These are phyloP conservation scores for Clausena lansium DNA, from an alignment of 345 rosid genomes.

Conservation along the genomic window DNA sequence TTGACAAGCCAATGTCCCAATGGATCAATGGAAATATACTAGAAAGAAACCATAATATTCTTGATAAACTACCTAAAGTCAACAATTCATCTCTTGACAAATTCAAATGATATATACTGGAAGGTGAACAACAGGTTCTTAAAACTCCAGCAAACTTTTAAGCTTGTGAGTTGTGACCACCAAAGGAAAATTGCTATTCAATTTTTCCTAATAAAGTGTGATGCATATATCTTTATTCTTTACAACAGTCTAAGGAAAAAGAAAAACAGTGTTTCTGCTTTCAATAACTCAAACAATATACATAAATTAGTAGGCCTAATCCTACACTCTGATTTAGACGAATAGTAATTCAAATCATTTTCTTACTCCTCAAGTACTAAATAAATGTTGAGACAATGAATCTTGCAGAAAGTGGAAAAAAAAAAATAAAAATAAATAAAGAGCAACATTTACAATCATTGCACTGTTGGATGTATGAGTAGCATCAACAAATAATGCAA, in stretches of 20 bases:
- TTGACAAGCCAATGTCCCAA: neutral
- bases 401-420: neutral
- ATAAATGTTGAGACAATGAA: neutral
- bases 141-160: neutral
- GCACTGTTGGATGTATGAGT: conserved; percentile 17
- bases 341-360: neutral
- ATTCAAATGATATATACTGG: too few species aligned
- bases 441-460: neutral
- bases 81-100: neutral
- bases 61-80: neutral
- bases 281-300: neutral
- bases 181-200: neutral
- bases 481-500: neutral
- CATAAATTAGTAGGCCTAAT: neutral
- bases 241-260: neutral
- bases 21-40: neutral
- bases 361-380: neutral
- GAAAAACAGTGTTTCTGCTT: neutral
- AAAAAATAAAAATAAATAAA: conserved; percentile 7
- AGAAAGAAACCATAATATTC: neutral
- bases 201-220: neutral
- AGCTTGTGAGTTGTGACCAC: neutral
- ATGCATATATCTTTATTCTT: neutral
- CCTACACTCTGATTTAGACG: neutral
- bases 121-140: too few species aligned